A percentile compares a stretch with the other conserved stretches of the same genome.
phyloP scores from a whole-genome alignment of 164 flowering plant genomes.

The Liquidambar formosana region DNA sequence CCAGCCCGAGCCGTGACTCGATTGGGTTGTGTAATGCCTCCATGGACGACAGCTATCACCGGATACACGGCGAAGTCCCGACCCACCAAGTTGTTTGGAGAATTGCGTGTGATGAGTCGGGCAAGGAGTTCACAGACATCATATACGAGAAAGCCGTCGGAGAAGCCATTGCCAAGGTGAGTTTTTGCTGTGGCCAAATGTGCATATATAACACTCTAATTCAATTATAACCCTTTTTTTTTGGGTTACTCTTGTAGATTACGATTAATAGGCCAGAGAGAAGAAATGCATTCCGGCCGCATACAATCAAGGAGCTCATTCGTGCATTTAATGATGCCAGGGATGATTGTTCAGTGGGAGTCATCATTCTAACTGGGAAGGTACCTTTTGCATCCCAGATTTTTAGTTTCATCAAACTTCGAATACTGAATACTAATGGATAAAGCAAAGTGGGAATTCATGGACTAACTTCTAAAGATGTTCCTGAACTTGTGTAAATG shows the following conservation, averaged over 20 bases:
- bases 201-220: too few species aligned
- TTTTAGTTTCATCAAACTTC: background rate
- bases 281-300: constrained; percentile 89
- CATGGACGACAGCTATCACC: constrained; percentile 59
- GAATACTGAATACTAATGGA: too few species aligned
- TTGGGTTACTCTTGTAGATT: constrained; percentile 43
- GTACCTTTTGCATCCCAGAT: constrained; percentile 34
- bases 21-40: constrained; percentile 23
- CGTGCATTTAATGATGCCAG: constrained; percentile 89
- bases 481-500: too few species aligned
- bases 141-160: constrained; percentile 82
- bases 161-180: constrained; percentile 91
- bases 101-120: constrained; percentile 44
- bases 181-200: too few species aligned
- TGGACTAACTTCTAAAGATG: too few species aligned
- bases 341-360: constrained; percentile 82
- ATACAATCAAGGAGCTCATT: constrained; percentile 79
- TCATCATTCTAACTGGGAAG: constrained; percentile 87
- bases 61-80: constrained; percentile 71
- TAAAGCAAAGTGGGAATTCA: too few species aligned
- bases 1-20: constrained; percentile 4
- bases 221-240: background rate
- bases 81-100: constrained; percentile 56
- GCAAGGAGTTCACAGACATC: constrained; percentile 66
- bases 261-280: constrained; percentile 93